A percentile compares a stretch with the other conserved stretches of the same genome.
These are phyloP conservation scores for Seiridium cupressi DNA, from an alignment of 2,329 filamentous ascomycete genomes.

Conservation along the genomic window DNA sequence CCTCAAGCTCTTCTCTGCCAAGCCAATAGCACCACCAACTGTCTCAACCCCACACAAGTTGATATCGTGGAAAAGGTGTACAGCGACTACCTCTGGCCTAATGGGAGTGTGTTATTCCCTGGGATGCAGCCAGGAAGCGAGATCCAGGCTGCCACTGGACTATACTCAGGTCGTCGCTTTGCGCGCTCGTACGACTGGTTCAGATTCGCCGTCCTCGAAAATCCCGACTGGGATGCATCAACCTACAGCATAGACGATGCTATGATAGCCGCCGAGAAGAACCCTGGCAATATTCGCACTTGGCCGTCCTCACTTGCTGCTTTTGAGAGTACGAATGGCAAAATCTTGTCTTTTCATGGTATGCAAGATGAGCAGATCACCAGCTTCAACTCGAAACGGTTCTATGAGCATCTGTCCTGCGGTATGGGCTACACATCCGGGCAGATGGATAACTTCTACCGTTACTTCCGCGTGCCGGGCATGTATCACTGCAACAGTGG, in stretches of 20 bases:
- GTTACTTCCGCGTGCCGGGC: constrained; percentile 44
- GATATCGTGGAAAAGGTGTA: constrained; percentile 40
- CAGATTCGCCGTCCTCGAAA: constrained; percentile 43
- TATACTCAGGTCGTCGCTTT: constrained; percentile 38
- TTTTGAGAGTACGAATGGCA: constrained; percentile 34
- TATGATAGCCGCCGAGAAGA: constrained; percentile 9
- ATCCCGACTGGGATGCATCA: constrained; percentile 37
- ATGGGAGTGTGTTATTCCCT: constrained; percentile 46
- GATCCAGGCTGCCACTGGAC: constrained; percentile 31
- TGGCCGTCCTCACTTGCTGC: constrained; percentile 34
- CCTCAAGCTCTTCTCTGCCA: constrained; percentile 31
- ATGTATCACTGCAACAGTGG: constrained; percentile 47
- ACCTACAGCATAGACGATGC: constrained; percentile 35
- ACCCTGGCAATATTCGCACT: constrained; percentile 19
- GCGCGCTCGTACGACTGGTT: constrained; percentile 44
- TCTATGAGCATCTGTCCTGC: constrained; percentile 42
- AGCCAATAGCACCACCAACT: constrained; percentile 28
- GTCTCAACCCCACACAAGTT: constrained; percentile 41
- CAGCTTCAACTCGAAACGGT: constrained; percentile 40
- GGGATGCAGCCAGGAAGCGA: constrained; percentile 46
- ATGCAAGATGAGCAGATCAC: constrained; percentile 42
- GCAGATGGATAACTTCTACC: constrained; percentile 38
- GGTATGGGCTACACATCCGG: constrained; percentile 33
- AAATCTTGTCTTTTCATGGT: constrained; percentile 38
- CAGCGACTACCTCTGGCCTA: constrained; percentile 37